These are phyloP conservation scores for Phytophthora sp. DNA, from an alignment of 352 stramenopile species.

Conservation along the genomic window DNA sequence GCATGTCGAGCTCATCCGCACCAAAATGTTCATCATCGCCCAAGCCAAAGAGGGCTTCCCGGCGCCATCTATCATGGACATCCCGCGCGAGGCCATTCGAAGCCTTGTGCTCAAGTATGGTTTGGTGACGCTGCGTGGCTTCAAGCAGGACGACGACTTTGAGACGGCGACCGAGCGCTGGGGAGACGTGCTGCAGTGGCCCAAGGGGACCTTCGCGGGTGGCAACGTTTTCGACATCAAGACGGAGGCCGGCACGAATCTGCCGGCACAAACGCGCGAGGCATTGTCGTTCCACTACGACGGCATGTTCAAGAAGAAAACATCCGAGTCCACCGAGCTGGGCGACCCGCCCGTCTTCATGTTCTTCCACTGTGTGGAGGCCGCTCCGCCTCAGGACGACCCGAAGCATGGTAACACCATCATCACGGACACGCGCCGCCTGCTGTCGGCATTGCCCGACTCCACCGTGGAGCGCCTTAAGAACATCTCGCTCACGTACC, in stretches of 20 bases:
- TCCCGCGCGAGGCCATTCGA: slow-evolving; percentile 24
- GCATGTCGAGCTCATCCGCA: slow-evolving; percentile 28
- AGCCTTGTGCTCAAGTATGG: slow-evolving; percentile 28
- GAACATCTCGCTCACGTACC: slow-evolving; percentile 27
- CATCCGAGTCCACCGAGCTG: slow-evolving; percentile 25
- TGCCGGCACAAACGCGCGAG: slow-evolving; percentile 27
- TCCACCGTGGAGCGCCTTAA: slow-evolving; percentile 29
- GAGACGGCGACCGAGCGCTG: slow-evolving; percentile 23
- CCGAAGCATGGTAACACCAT: slow-evolving; percentile 31
- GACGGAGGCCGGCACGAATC: slow-evolving; percentile 15
- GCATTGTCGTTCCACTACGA: slow-evolving; percentile 34
- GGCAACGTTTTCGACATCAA: slow-evolving; percentile 33
- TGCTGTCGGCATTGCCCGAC: slow-evolving; percentile 21
- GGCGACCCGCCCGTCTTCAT: slow-evolving; percentile 29
- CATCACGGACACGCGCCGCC: slow-evolving; percentile 30
- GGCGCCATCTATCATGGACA: slow-evolving; percentile 23
- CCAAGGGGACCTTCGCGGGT: slow-evolving; percentile 24
- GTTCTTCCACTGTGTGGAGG: slow-evolving; percentile 32
- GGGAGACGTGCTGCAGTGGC: slow-evolving; percentile 31
- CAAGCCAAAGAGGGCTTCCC: slow-evolving; percentile 20
- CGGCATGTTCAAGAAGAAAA: slow-evolving; percentile 38
- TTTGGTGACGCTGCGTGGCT: slow-evolving; percentile 22
- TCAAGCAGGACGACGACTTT: slow-evolving; percentile 35
- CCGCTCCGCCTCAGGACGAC: slow-evolving; percentile 23
- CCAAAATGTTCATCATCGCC: slow-evolving; percentile 28